Base-by-base conservation (phyloP, 768 basidiomycete genomes). In the Tricholoma terreum region DNA sequence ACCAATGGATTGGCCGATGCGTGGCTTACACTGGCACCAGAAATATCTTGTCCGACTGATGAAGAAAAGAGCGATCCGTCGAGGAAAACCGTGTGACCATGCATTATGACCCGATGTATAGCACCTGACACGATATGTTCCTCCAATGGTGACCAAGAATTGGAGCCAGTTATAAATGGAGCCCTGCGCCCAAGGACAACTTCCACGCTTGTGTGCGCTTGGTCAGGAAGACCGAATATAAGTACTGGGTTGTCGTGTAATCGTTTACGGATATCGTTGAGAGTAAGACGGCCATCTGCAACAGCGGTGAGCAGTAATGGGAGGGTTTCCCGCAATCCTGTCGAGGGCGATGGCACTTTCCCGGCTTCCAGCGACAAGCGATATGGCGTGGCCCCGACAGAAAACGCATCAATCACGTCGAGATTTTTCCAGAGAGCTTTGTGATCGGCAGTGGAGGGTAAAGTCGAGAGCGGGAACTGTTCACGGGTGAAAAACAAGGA, bases 201-300 rank as follows among this genome's bases (percentile, higher is more conserved):
- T 68, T 99, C 97, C 35, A 97, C 91, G 61, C 87, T 89, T 1
- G 94, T 94, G 58, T 92, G 83, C 5, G 81, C 67, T 67, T 93
- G 92, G 60, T 97, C 93, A 0, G 92, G 87, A 11, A 98, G 80
- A 33, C 87, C 88, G 69, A 98, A 97, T 68, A 99, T 98, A 38
- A 84, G 81, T 17, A 90, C 82, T 1, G 97, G 96, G 71, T 97
- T 98, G 65, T 98, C 94, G 68, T 94, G 86, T 15, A 98, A 71
- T 48, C 94, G 85, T n/a, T 77, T 67, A 34, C 84, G 85, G 62
- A 99, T 85, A 69, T 91, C 92, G 38, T 91, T 84, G 54, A 97
- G 77, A 0, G 89, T 90, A 24, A 98, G 78, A 33, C 84, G 85
- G 8, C 90, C 89, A 9, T 90, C 82, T 3, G 80, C 74, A 15